phyloP scores from a whole-genome alignment of 2,329 filamentous ascomycete genomes.

The Neospermospora avenae region DNA sequence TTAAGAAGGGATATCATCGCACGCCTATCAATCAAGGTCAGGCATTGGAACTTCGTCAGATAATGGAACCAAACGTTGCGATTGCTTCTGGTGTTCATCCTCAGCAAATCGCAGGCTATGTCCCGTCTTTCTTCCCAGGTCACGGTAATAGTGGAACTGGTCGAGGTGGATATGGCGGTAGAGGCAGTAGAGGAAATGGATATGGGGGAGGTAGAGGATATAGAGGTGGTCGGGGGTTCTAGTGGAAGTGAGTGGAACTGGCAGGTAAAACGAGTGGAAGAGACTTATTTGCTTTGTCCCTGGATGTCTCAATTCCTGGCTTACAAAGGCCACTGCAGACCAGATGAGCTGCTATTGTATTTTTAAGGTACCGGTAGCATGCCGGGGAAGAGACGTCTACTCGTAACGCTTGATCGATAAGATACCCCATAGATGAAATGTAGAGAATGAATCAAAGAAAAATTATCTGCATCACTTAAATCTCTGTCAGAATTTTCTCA shows the following conservation, averaged over 20 bases:
- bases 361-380: too few relatives aligned
- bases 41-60: conserved; percentile 27
- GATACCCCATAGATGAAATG: neutral
- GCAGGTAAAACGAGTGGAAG: neutral
- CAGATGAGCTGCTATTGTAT: too few relatives aligned
- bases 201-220: neutral
- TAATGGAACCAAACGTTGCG: conserved; percentile 21
- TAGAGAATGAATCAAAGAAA: neutral
- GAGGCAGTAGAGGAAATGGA: neutral
- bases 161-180: neutral
- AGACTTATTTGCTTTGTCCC: too few relatives aligned
- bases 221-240: neutral
- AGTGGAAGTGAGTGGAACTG: too few relatives aligned
- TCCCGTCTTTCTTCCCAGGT: conserved; percentile 10
- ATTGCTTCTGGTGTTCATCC: neutral
- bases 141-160: neutral
- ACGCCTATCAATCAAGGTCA: conserved; percentile 22
- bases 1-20: conserved; percentile 36
- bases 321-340: too few relatives aligned
- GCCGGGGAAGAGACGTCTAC: neutral
- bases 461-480: too few relatives aligned
- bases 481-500: too few relatives aligned
- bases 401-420: neutral
- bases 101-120: neutral
- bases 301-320: too few relatives aligned